These are phyloP conservation scores for Urtica urens DNA, from an alignment of 306 rosid genomes.

Conservation along the genomic window DNA sequence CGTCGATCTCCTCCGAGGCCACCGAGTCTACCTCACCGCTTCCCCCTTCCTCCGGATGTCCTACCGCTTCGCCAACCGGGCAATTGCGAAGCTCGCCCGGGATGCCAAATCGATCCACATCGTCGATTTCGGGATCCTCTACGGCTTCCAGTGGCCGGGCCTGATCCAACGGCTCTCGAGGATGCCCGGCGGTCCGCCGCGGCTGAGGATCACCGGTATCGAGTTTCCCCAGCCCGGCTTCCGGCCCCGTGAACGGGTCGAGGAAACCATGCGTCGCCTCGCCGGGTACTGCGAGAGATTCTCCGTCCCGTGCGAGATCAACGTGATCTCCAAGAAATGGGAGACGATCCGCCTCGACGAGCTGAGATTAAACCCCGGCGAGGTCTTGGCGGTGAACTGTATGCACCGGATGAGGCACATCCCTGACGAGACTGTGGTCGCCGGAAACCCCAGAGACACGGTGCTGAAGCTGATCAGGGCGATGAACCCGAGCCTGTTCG, in stretches of 20 bases:
- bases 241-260: slow-evolving; percentile 23
- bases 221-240: slow-evolving; percentile 43
- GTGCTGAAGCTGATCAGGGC: slow-evolving; percentile 24
- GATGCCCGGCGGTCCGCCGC: slow-evolving; percentile 29
- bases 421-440: slow-evolving; percentile 20
- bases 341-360: slow-evolving; percentile 18
- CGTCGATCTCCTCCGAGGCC: slow-evolving; percentile 23
- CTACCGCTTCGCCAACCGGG: slow-evolving; percentile 21
- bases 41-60: slow-evolving; percentile 32
- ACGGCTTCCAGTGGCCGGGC: slow-evolving; percentile 46
- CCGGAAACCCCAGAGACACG: slow-evolving; percentile 19
- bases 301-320: slow-evolving; percentile 26
- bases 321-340: slow-evolving; percentile 38
- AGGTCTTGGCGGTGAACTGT: slow-evolving; percentile 19
- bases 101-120: slow-evolving; percentile 27
- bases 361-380: slow-evolving; percentile 16
- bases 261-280: slow-evolving; percentile 26
- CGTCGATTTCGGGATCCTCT: slow-evolving; percentile 33
- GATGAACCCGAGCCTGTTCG: slow-evolving; percentile 18
- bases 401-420: slow-evolving; percentile 17
- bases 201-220: slow-evolving; percentile 27
- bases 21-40: slow-evolving; percentile 23
- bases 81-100: slow-evolving; percentile 21
- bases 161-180: slow-evolving; percentile 30
- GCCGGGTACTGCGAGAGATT: slow-evolving; percentile 26